Evolutionary conservation across 257 asterid species (phyloP), one percentile per base, ranked within the genome.

Genomic region (Anisodus tanguticus): DNA sequence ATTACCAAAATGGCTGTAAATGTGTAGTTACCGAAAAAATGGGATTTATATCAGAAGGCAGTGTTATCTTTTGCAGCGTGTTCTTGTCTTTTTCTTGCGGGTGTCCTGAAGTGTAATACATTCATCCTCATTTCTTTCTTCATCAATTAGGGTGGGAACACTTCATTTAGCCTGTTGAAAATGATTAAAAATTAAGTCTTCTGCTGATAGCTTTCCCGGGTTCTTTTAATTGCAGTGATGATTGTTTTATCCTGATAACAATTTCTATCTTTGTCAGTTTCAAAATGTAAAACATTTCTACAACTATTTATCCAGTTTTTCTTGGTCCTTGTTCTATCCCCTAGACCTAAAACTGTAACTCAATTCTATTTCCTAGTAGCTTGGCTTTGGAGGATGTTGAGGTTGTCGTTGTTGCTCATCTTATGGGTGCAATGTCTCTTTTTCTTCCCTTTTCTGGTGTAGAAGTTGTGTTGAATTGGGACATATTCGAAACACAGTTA

Each of bases 141-240:
- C 47, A 76, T 26, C 47, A 6, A 76, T 76, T 13, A 76, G 64
- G 47, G 63, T 53, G 26, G 62, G 63, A 76, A 76, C 2, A 8
- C 19, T 19, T 76, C 81, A 76, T 76, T 76, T 39, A 76, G 63
- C 63, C 63, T 51, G 47, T 26, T 7, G 63, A 51, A 22, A 51
- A 51, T 51, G 63, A 53, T 76, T 76, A 13, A 54, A 31, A 68
- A 26, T 26, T 11, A 22, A 26, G 43, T 51, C 26, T 51, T 76
- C 63, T 76, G 41, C 63, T 76, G 8, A 51, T 76, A 51, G 43
- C 80, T 74, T 74, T 71, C n/a, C 58, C 26, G 39, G 79, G 80
- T 74, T 49, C 80, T 47, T 72, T 49, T 74, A 74, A 47, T 49
- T 16, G 60, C 60, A 9, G 35, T 31, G 35, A 31, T 31, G 35